These are phyloP conservation scores for Pichia sp. DNA, from an alignment of 1,139 yeast genomes.

Conservation along the genomic window DNA sequence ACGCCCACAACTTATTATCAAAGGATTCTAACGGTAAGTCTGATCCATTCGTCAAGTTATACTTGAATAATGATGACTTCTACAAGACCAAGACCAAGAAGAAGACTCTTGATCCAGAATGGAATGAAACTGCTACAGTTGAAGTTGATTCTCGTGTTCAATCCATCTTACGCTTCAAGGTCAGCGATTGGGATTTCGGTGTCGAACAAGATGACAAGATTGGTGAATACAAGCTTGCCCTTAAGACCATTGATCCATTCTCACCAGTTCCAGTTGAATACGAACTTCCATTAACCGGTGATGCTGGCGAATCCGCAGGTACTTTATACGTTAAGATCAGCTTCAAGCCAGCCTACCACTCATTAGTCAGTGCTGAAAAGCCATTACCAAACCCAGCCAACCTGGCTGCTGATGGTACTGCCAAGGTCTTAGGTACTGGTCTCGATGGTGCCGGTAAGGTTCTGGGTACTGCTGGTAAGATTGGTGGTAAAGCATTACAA, in stretches of 20 bases:
- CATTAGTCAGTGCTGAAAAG: conserved; percentile 41
- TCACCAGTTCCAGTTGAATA: conserved; percentile 52
- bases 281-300: conserved; percentile 53
- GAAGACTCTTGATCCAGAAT: conserved; percentile 83
- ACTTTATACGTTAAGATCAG: conserved; percentile 53
- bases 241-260: conserved; percentile 55
- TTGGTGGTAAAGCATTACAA: conserved; percentile 35
- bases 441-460: conserved; percentile 44
- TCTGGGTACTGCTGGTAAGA: conserved; percentile 42
- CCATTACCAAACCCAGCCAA: conserved; percentile 26
- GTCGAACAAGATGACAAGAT: conserved; percentile 78
- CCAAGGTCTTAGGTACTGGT: conserved; percentile 42
- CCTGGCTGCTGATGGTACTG: conserved; percentile 39
- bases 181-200: conserved; percentile 93
- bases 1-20: conserved; percentile 71
- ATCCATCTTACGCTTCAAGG: conserved; percentile 55
- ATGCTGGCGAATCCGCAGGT: conserved; percentile 64
- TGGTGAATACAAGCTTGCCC: conserved; percentile 62
- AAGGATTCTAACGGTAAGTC: conserved; percentile 91
- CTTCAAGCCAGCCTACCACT: conserved; percentile 70
- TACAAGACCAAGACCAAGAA: conserved; percentile 78
- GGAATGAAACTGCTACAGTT: conserved; percentile 57
- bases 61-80: conserved; percentile 60
- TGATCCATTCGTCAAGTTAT: conserved; percentile 81
- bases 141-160: conserved; percentile 59